phyloP scores from a whole-genome alignment of 2,329 filamentous ascomycete genomes.

The Fusarium sp. region DNA sequence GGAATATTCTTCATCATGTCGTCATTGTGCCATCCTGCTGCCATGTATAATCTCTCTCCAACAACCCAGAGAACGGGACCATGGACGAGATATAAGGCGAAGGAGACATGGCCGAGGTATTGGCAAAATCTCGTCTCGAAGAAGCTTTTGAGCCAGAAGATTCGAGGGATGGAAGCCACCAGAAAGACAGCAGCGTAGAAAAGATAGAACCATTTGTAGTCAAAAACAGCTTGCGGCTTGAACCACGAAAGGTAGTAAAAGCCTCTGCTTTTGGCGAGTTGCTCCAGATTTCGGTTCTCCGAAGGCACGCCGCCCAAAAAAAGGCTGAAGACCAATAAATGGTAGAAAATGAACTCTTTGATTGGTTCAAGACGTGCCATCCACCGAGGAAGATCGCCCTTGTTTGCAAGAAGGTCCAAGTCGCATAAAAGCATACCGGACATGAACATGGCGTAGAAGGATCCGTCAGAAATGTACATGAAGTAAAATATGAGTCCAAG shows the following conservation, averaged over 20 bases:
- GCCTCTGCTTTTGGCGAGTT: conserved; percentile 66
- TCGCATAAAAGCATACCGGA: conserved; percentile 72
- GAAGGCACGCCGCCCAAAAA: conserved; percentile 73
- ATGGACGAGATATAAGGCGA: conserved; percentile 72
- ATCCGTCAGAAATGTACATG: conserved; percentile 74
- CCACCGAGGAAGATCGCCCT: conserved; percentile 62
- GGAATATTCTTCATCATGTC: conserved; percentile 63
- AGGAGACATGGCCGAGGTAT: conserved; percentile 72
- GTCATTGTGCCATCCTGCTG: conserved; percentile 66
- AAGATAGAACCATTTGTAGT: conserved; percentile 76
- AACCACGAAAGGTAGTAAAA: conserved; percentile 71
- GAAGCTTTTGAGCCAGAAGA: conserved; percentile 67
- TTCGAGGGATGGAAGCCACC: conserved; percentile 66
- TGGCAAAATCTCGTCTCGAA: conserved; percentile 70
- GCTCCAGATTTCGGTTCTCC: conserved; percentile 58
- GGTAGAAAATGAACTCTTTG: conserved; percentile 65
- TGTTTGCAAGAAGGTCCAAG: conserved; percentile 66
- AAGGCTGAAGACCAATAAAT: conserved; percentile 63
- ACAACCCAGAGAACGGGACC: conserved; percentile 70
- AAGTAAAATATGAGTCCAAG: conserved; percentile 70
- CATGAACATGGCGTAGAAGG: conserved; percentile 70
- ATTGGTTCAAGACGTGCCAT: conserved; percentile 59
- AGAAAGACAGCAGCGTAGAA: conserved; percentile 70
- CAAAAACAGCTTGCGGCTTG: conserved; percentile 73
- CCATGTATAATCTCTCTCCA: conserved; percentile 73